Conservation (phyloP, 306 rosid genomes). For the Myrica gale region DNA sequence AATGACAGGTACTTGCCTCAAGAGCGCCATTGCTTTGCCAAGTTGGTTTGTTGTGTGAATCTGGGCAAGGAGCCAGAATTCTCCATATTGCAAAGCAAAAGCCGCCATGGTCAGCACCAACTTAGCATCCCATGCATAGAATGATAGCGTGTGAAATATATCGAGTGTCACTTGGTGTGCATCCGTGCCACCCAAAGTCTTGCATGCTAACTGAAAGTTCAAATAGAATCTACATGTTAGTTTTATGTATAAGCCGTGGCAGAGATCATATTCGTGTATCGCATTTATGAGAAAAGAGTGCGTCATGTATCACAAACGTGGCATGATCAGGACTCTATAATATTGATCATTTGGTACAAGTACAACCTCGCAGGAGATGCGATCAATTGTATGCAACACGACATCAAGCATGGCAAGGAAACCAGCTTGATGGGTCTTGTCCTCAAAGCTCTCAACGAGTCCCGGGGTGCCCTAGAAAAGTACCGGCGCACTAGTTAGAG, state of each 20-base stretch:
- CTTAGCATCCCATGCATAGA: slow-evolving; percentile 50
- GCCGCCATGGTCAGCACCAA: slow-evolving; percentile 48
- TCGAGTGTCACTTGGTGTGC: slow-evolving; percentile 43
- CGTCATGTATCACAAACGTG: neutral
- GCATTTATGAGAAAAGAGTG: neutral
- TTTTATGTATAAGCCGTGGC: neutral
- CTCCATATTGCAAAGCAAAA: slow-evolving; percentile 42
- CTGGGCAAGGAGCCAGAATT: slow-evolving; percentile 51
- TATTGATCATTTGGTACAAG: slow-evolving; percentile 3
- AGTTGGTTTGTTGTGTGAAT: slow-evolving; percentile 40
- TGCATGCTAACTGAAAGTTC: slow-evolving; percentile 45
- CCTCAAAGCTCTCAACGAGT: slow-evolving; percentile 37
- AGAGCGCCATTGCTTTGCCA: slow-evolving; percentile 50
- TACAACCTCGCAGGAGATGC: slow-evolving; percentile 55
- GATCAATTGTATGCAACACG: slow-evolving; percentile 48
- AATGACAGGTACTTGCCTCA: slow-evolving; percentile 47
- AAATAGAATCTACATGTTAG: neutral
- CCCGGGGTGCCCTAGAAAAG: slow-evolving; percentile 34
- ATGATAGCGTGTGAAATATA: slow-evolving; percentile 43
- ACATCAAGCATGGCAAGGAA: slow-evolving; percentile 41
- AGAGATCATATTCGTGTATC: neutral
- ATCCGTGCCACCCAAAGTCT: slow-evolving; percentile 39
- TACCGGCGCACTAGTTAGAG: slow-evolving; percentile 5
- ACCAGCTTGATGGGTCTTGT: slow-evolving; percentile 28
- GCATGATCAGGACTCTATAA: no score